Conservation (phyloP, 2,329 filamentous ascomycete species). For the Aspergillus neotritici region DNA sequence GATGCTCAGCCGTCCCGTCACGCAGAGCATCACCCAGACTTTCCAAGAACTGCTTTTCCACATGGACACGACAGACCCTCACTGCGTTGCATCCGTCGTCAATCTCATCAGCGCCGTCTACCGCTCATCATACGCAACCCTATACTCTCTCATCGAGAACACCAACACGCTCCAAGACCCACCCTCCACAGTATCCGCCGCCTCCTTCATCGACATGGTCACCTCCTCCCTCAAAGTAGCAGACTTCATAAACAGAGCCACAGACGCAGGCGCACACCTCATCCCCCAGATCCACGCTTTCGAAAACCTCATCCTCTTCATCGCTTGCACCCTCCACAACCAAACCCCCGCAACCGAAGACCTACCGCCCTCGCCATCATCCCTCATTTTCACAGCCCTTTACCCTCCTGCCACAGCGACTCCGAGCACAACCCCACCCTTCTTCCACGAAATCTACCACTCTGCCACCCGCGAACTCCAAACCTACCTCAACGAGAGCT, state of each 20-base stretch:
- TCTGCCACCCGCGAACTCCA: slow-evolving; percentile 41
- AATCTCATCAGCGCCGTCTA: slow-evolving; percentile 36
- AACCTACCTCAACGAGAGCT: slow-evolving; percentile 41
- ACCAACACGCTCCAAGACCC: slow-evolving; percentile 34
- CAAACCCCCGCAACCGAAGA: slow-evolving; percentile 6
- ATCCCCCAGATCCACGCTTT: slow-evolving; percentile 36
- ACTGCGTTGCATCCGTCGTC: slow-evolving; percentile 34
- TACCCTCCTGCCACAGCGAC: background rate
- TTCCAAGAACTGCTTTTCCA: slow-evolving; percentile 43
- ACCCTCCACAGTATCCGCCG: slow-evolving; percentile 34
- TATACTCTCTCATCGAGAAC: slow-evolving; percentile 33
- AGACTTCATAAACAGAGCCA: slow-evolving; percentile 44
- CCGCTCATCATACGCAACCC: slow-evolving; percentile 31
- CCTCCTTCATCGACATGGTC: slow-evolving; percentile 38
- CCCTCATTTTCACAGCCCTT: background rate
- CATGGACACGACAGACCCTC: slow-evolving; percentile 38
- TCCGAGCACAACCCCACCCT: slow-evolving; percentile 6
- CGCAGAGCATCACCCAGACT: slow-evolving; percentile 43
- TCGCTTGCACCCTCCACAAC: slow-evolving; percentile 23
- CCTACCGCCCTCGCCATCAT: background rate
- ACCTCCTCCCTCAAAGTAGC: slow-evolving; percentile 38
- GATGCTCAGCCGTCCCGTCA: slow-evolving; percentile 49
- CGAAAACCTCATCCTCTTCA: slow-evolving; percentile 34
- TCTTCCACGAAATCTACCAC: slow-evolving; percentile 22
- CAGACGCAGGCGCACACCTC: slow-evolving; percentile 19